Conservation (phyloP, 2,329 filamentous ascomycete genomes). For the Neodidymelliopsis sp. region DNA sequence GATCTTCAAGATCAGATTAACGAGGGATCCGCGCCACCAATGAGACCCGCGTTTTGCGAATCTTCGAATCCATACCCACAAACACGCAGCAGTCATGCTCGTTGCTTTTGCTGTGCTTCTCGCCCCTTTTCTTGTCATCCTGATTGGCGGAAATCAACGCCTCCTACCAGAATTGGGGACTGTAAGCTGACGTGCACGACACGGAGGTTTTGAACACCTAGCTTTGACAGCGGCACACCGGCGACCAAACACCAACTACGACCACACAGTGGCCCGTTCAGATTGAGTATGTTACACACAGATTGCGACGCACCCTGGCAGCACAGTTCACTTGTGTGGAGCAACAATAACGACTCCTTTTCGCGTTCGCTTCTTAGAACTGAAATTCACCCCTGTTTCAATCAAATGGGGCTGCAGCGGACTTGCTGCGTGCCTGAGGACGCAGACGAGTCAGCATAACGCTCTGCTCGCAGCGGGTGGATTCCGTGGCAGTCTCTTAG, state of each 20-base stretch:
- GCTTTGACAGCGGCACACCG: slow-evolving; percentile 40
- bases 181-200: slow-evolving; percentile 21
- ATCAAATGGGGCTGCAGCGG: slow-evolving; percentile 14
- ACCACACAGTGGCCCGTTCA: slow-evolving; percentile 29
- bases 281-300: slow-evolving; percentile 8
- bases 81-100: slow-evolving; percentile 23
- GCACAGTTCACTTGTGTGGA: slow-evolving; percentile 8
- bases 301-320: slow-evolving; percentile 10
- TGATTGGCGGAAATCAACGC: slow-evolving; percentile 24
- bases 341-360: slow-evolving; percentile 2
- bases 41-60: slow-evolving; percentile 26
- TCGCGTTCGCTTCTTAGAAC: slow-evolving; percentile 6
- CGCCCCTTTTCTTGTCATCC: slow-evolving; percentile 22
- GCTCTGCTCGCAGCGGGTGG: slow-evolving; percentile 10
- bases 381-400: slow-evolving; percentile 7
- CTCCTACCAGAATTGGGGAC: slow-evolving; percentile 17
- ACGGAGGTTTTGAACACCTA: slow-evolving; percentile 18
- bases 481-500: not conserved
- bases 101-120: slow-evolving; percentile 22
- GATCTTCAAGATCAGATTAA: slow-evolving; percentile 48
- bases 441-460: slow-evolving; percentile 11
- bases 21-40: slow-evolving; percentile 44
- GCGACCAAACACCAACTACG: slow-evolving; percentile 25
- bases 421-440: slow-evolving; percentile 10
- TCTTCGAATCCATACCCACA: slow-evolving; percentile 39